Evolutionary conservation across 495 filamentous ascomycete genomes (phyloP).

Genomic region (Penicillium simplicissimum): DNA sequence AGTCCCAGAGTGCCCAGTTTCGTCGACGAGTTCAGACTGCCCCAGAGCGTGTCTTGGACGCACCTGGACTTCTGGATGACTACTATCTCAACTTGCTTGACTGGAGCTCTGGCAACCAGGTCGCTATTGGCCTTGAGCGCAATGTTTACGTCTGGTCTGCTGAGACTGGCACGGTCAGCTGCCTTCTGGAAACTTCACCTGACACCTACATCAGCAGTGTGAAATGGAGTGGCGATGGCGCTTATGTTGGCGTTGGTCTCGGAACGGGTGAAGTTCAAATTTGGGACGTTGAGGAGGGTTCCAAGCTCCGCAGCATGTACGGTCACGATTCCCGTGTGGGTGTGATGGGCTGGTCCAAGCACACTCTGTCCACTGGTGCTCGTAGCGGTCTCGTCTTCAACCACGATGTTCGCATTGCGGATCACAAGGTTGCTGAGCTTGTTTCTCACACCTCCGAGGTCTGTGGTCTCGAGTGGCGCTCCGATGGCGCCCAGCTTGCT

Average conservation of each 20-base stretch:
- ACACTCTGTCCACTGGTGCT: conserved; percentile 91
- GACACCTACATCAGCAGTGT: conserved; percentile 98
- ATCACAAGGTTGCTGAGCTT: conserved; percentile 97
- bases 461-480: conserved; percentile 95
- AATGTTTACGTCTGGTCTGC: conserved; percentile 99
- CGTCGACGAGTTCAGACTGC: conserved; percentile 89
- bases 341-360: conserved; percentile 98
- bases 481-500: conserved; percentile 93
- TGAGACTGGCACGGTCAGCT: conserved; percentile 82
- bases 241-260: conserved; percentile 93
- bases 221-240: conserved; percentile 97
- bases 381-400: conserved; percentile 96
- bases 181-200: conserved; percentile 77
- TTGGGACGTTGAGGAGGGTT: conserved; percentile 95
- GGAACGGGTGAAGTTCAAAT: conserved; percentile 97
- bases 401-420: conserved; percentile 95
- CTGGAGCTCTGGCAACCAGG: conserved; percentile 97
- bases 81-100: conserved; percentile 99
- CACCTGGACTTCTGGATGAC: conserved; percentile 92
- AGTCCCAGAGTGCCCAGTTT: conserved; percentile 73
- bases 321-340: conserved; percentile 96
- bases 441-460: conserved; percentile 96
- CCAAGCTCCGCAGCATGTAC: conserved; percentile 96
- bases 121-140: conserved; percentile 95
- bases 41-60: conserved; percentile 96